Conservation (phyloP, 305 asterid species). For the Solanum hybrid region DNA sequence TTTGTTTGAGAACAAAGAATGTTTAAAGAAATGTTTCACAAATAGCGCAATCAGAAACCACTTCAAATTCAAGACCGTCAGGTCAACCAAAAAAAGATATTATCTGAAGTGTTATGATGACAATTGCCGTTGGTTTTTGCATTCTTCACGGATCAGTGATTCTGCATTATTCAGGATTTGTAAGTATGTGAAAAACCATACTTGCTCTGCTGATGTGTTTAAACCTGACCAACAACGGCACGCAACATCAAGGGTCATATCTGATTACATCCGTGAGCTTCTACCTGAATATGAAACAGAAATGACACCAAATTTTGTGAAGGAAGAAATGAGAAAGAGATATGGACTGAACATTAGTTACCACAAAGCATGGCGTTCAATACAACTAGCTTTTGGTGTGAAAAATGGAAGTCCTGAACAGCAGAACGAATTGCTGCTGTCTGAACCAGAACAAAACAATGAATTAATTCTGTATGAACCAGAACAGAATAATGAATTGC, state of each 20-base stretch:
- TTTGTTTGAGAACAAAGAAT: not conserved
- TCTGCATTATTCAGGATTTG: not conserved
- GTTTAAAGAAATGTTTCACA: slow-evolving; percentile 7
- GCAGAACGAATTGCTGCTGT: not conserved
- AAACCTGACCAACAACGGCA: slow-evolving; percentile 8
- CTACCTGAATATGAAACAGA: slow-evolving; percentile 4
- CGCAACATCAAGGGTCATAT: slow-evolving; percentile 4
- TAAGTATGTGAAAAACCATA: not conserved
- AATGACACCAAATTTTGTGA: slow-evolving; percentile 8
- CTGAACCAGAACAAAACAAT: not conserved
- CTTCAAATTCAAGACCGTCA: slow-evolving; percentile 1
- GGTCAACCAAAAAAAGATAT: slow-evolving; percentile 5
- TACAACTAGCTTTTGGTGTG: slow-evolving; percentile 7
- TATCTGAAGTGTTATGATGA: slow-evolving; percentile 5
- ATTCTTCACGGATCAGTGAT: not conserved
- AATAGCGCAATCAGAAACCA: not conserved
- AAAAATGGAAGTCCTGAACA: slow-evolving; percentile 4
- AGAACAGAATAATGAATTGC: not conserved
- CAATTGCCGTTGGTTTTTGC: not conserved
- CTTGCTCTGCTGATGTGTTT: slow-evolving; percentile 8
- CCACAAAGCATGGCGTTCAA: slow-evolving; percentile 9
- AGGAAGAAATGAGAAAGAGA: slow-evolving; percentile 8
- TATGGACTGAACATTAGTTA: slow-evolving; percentile 6
- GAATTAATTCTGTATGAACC: not conserved
- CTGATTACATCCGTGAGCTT: slow-evolving; percentile 5